Evolutionary conservation across 106 monocot genomes (phyloP), one percentile per base, ranked within the genome.

Genomic region (Posidonia australis): DNA sequence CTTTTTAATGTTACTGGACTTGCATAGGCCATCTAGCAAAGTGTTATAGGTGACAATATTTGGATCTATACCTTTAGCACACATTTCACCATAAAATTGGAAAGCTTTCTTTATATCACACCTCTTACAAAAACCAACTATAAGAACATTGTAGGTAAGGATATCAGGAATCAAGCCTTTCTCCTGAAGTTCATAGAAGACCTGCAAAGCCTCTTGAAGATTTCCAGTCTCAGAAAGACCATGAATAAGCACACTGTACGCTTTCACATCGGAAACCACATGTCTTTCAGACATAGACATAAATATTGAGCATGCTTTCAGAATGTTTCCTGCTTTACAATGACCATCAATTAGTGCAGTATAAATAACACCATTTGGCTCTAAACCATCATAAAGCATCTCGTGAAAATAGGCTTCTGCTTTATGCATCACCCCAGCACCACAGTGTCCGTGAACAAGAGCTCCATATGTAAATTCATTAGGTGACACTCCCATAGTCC

Each of bases 21-120:
- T 93, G 69, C 72, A 80, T 69, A 81, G 30, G 5, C 92, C 92
- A 76, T 85, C 81, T 29, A 93, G 72, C 25, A 93, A 48, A 53
- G 72, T 51, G 81, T 93, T 93, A 58, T 85, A 85, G 7, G 75
- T 85, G 13, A 88, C 66, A 51, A 93, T 78, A 68, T 62, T 83
- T 72, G 88, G 93, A 22, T 78, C 67, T 67, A 93, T 48, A 26
- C 85, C 81, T 61, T 79, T 72, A 16, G 21, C 36, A 29, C 28
- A 36, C 93, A 93, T 93, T 56, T 83, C 79, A 67, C 79, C 68
- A 72, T 60, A 66, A 20, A 93, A 64, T 18, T 41, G 27, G 20
- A 81, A 56, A 70, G 93, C 85, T 67, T 81, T 81, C 12, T 76
- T 66, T 20, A 71, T 47, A 58, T 88, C 75, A 59, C 75, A 70